A percentile compares a stretch with the other conserved stretches of the same genome.
Evolutionary conservation across 2,329 filamentous ascomycete species (phyloP).

Genomic region (Eutypella sp.): DNA sequence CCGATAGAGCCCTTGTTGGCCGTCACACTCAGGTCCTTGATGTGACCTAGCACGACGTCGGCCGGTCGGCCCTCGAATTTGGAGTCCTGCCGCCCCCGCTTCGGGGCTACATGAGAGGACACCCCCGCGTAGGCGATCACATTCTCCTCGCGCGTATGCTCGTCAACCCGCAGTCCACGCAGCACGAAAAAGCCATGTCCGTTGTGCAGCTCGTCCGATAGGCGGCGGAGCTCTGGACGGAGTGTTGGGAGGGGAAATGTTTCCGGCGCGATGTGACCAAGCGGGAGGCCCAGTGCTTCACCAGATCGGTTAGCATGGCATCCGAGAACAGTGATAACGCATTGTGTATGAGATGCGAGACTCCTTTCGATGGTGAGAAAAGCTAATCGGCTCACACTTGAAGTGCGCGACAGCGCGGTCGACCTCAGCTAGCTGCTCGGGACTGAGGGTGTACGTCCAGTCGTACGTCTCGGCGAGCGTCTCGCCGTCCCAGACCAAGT

Average conservation of each 20-base stretch:
- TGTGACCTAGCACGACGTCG: slow-evolving; percentile 53
- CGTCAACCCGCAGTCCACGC: slow-evolving; percentile 49
- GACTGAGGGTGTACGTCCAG: slow-evolving; percentile 47
- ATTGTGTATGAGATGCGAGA: not conserved
- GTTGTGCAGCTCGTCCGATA: slow-evolving; percentile 51
- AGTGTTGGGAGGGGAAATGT: slow-evolving; percentile 54
- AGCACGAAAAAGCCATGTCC: slow-evolving; percentile 59
- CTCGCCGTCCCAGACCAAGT: slow-evolving; percentile 54
- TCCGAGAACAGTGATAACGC: slow-evolving; percentile 2
- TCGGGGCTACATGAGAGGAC: slow-evolving; percentile 50
- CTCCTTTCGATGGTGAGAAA: too few species aligned
- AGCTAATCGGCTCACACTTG: slow-evolving; percentile 25
- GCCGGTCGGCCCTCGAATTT: slow-evolving; percentile 38
- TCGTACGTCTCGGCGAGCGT: slow-evolving; percentile 42
- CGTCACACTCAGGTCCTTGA: slow-evolving; percentile 51
- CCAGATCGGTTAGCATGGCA: not conserved
- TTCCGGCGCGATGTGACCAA: slow-evolving; percentile 39
- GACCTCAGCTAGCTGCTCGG: slow-evolving; percentile 46
- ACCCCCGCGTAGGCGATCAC: slow-evolving; percentile 56
- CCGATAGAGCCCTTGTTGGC: slow-evolving; percentile 40
- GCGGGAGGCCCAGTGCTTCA: slow-evolving; percentile 29
- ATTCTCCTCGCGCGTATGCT: slow-evolving; percentile 51
- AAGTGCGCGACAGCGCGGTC: slow-evolving; percentile 36
- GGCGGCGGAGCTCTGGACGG: slow-evolving; percentile 41
- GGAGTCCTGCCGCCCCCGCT: slow-evolving; percentile 49